Base-by-base conservation (phyloP, 352 stramenopile genomes). In the Saprolegnia diclina region DNA sequence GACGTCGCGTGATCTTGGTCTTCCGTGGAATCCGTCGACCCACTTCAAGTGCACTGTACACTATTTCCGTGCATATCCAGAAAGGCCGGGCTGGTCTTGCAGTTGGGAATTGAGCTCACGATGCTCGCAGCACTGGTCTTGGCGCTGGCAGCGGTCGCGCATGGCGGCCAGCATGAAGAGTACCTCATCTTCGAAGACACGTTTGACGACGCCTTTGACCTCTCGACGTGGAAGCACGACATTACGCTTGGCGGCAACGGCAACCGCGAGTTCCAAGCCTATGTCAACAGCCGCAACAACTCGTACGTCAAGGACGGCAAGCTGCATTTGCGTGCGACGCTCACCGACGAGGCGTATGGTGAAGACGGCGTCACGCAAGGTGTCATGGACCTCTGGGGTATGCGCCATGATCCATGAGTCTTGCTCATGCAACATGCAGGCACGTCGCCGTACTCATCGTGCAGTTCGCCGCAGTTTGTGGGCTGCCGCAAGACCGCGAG, bases 271-370 rank as follows among this genome's bases (percentile, higher is more conserved):
- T 66, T 66, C 42, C 19, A 66, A 55, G 57, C 50, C 19, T 66
- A 66, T 54, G 57, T 66, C 21, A 66, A 66, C 44, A 66, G 57
- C 44, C 57, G 57, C 57, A 66, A 66, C 40, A 66, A 66, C 57
- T 66, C 57, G 57, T 66, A 66, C 40, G 57, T 66, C 3, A 66
- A 66, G 24, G 57, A 66, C 26, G 57, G 57, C 57, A 66, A 66
- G 38, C 40, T 66, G 21, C 57, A 66, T 19, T 40, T 66, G 24
- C 57, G 57, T 21, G 57, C 57, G 42, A 66, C 57, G 40, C 42
- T 66, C 37, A 66, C 57, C 9, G 57, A 66, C 44, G 57, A 66
- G 50, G 57, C 57, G 16, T 66, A 66, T 24, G 57, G 57, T 24
- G n/a, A 35, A 14, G 57, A 54, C 4, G 50, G 38, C 24, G 50